Percentiles rank a stretch among this genome's conserved stretches.
These are phyloP conservation scores for Aspergillus japonicus DNA, from an alignment of 2,329 filamentous ascomycete genomes.

Conservation along the genomic window DNA sequence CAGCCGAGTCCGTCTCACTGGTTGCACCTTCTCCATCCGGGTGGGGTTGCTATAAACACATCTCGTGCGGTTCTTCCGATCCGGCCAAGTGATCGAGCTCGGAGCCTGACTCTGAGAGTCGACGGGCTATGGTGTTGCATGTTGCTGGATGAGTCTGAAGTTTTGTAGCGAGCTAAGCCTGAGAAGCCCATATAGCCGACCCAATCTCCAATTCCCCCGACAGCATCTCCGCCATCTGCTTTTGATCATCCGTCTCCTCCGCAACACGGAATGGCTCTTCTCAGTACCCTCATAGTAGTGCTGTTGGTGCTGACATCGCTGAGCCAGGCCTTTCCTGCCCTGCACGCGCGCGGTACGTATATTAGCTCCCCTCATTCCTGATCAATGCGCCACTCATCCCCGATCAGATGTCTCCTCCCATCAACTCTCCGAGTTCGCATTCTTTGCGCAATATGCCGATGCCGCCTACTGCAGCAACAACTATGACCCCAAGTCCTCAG, in stretches of 20 bases:
- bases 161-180: background rate
- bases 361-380: no score
- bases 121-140: background rate
- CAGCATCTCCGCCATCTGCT: background rate
- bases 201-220: background rate
- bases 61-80: no score
- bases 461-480: constrained; percentile 51
- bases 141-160: background rate
- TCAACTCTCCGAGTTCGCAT: constrained; percentile 30
- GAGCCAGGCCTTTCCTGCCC: background rate
- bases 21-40: no score
- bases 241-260: background rate
- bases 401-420: background rate
- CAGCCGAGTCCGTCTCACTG: no score
- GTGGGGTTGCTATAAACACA: no score
- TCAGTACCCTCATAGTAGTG: background rate
- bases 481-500: constrained; percentile 38
- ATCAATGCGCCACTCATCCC: background rate
- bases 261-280: background rate
- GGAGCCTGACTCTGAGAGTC: background rate
- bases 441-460: constrained; percentile 52
- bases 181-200: background rate
- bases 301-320: background rate
- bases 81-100: no score
- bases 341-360: background rate